Evolutionary conservation across 2,329 filamentous ascomycete species (phyloP).

Genomic region (Malbranchea zuffiana): DNA sequence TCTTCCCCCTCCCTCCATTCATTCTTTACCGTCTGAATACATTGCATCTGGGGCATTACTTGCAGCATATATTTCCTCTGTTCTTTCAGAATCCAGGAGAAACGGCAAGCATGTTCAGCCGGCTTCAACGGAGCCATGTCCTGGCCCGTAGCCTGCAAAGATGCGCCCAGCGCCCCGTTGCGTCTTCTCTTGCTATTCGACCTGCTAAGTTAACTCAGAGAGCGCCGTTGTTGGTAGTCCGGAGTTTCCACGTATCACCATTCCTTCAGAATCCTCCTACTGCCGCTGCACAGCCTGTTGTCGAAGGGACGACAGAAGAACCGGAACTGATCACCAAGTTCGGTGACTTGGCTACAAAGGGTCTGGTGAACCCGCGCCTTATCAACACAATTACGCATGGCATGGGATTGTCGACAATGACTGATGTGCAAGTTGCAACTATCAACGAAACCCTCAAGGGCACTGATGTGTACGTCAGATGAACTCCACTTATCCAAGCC

Average conservation of each 20-base stretch:
- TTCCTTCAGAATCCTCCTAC: slow-evolving; percentile 19
- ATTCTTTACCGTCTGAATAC: neutral
- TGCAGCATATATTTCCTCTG: neutral
- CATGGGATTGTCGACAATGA: slow-evolving; percentile 78
- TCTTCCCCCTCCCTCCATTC: neutral
- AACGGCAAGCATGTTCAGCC: slow-evolving; percentile 27
- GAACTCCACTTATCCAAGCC: neutral
- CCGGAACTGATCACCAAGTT: slow-evolving; percentile 27
- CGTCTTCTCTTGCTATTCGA: slow-evolving; percentile 18
- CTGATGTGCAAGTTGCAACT: slow-evolving; percentile 76
- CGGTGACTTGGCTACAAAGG: slow-evolving; percentile 27
- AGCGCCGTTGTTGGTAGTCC: slow-evolving; percentile 14
- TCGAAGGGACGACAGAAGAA: slow-evolving; percentile 9
- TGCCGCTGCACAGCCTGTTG: slow-evolving; percentile 17
- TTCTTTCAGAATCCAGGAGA: no score
- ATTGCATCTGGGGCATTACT: neutral
- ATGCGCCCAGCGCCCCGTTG: slow-evolving; percentile 23
- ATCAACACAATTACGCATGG: slow-evolving; percentile 57
- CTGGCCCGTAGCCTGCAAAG: slow-evolving; percentile 28
- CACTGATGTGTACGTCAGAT: slow-evolving; percentile 61
- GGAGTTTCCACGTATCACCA: slow-evolving; percentile 25
- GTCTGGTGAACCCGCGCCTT: slow-evolving; percentile 51
- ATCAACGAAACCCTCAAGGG: slow-evolving; percentile 71
- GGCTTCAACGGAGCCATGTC: slow-evolving; percentile 29
- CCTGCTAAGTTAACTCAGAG: slow-evolving; percentile 19